Conservation (phyloP, 306 rosid species). For the Crotalaria pallida region DNA sequence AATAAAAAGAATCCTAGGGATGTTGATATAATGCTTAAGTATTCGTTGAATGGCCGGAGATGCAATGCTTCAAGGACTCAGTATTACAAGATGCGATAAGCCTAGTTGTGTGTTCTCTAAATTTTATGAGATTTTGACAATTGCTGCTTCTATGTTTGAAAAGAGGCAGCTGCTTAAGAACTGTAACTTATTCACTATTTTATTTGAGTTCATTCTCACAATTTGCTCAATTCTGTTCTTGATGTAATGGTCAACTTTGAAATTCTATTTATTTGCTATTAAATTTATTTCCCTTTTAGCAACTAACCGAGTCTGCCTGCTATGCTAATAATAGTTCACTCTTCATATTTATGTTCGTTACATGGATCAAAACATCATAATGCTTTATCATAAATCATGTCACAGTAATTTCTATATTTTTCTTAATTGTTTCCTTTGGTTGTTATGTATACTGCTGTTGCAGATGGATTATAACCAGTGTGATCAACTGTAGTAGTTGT, state of each 20-base stretch:
- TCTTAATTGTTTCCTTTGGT: too few species aligned
- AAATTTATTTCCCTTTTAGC: not conserved
- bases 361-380: too few species aligned
- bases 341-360: too few species aligned
- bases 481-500: not conserved
- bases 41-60: slow-evolving; percentile 38
- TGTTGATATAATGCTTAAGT: too few species aligned
- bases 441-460: not conserved
- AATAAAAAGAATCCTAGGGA: slow-evolving; percentile 65
- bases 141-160: not conserved
- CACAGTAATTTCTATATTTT: too few species aligned
- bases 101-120: not conserved
- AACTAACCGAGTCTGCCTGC: too few species aligned
- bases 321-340: too few species aligned
- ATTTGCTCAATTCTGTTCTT: slow-evolving; percentile 8
- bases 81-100: slow-evolving; percentile 80
- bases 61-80: slow-evolving; percentile 61
- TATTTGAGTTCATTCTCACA: slow-evolving; percentile 22
- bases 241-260: slow-evolving; percentile 34
- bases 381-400: too few species aligned
- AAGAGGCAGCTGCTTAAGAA: slow-evolving; percentile 1
- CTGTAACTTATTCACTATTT: slow-evolving; percentile 14
- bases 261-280: slow-evolving; percentile 12
- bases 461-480: not conserved
- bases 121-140: slow-evolving; percentile 26